These are phyloP conservation scores for Aspergillus sclerotiicarbonarius DNA, from an alignment of 495 filamentous ascomycete genomes.

Conservation along the genomic window DNA sequence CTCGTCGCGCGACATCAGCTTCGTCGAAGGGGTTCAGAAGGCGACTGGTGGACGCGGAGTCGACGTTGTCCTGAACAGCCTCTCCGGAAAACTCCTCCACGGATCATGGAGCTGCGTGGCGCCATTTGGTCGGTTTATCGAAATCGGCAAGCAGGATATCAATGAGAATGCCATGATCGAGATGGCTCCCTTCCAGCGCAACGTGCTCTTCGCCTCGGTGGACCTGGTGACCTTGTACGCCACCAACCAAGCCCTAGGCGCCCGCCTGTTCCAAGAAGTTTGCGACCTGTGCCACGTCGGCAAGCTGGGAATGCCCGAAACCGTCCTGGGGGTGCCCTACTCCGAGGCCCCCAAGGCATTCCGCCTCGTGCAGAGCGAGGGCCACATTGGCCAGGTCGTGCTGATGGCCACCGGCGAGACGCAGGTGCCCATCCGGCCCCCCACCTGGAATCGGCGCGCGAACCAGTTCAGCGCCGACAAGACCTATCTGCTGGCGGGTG, in stretches of 20 bases:
- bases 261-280: neutral
- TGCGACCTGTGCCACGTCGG: too few relatives aligned
- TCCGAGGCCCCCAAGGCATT: too few relatives aligned
- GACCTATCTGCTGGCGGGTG: conserved; percentile 39
- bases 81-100: too few relatives aligned
- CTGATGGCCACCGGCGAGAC: neutral
- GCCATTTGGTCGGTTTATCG: neutral
- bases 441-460: neutral
- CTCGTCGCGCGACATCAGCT: neutral
- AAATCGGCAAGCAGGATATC: conserved; percentile 7
- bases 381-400: neutral
- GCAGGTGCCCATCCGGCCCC: neutral
- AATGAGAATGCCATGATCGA: neutral
- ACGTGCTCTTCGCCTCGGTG: neutral
- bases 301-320: neutral
- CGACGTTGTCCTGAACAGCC: too few relatives aligned
- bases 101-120: too few relatives aligned
- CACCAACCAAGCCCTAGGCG: neutral
- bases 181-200: neutral
- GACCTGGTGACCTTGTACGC: neutral
- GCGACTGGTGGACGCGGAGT: too few relatives aligned
- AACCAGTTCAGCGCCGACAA: conserved; percentile 17
- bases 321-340: too few relatives aligned
- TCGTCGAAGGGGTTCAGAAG: too few relatives aligned
- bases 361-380: too few relatives aligned